Base-by-base conservation (phyloP, 2,329 filamentous ascomycete species). In the Scytalidium lignicola region DNA sequence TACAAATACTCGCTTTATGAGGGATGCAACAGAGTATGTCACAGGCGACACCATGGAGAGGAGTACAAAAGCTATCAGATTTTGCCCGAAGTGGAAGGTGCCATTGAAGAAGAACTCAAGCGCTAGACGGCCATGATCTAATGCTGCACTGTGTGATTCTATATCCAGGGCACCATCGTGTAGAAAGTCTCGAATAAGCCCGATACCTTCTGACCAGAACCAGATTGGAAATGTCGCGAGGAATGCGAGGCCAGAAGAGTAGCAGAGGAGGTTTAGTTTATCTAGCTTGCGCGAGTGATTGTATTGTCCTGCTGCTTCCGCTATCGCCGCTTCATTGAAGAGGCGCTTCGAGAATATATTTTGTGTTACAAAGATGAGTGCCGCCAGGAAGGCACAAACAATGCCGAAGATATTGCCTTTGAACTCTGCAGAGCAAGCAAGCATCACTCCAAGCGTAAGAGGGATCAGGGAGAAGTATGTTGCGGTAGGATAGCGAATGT, bases 291-390 rank as follows among this genome's bases (percentile, higher is more conserved):
- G 83, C 41, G 82, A 79, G 48, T 79, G 78, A 12, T 75, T 70
- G 1, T 78, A 75, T 28, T 75, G 67, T 1, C 80, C 80, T 47
- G 96, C 89, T 7, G 84, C 82, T 68, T 96, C 92, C 2, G 89
- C 88, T 51, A 84, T 84, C 6, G 90, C 86, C 6, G 89, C 90
- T 64, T 96, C 91, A 67, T 96, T 99, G 75, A 99, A 99, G 9
- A 99, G 82, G 57, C 90, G 89, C 70, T 99, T 99, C 18, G 92
- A 97, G 57, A 96, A 95, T 50, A 99, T 99, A 65, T 99, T 99
- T 65, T 99, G 93, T 0, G 90, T 93, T 29, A 99, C 93, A 64
- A 99, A 99, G 56, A 97, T 86, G 49, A 97, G 74, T 7, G 93
- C 90, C n/a, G 90, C 91, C 28, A 89, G 74, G 32, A 99, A 85